These are phyloP conservation scores for Eutypa lata DNA, from an alignment of 2,329 filamentous ascomycete genomes.

Conservation along the genomic window DNA sequence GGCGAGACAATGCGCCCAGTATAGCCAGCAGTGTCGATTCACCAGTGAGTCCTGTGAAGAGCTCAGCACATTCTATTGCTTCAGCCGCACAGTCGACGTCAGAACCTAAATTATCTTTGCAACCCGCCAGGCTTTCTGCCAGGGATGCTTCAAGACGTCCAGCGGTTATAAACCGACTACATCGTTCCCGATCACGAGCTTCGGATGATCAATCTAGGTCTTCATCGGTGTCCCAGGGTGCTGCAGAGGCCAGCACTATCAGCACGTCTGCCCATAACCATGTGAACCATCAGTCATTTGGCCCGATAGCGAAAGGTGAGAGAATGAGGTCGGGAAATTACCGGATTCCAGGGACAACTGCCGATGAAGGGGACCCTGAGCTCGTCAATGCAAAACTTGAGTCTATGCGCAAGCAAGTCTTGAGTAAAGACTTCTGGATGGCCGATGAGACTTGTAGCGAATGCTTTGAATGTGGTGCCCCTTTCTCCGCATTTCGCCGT, in stretches of 20 bases:
- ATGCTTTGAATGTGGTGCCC: slow-evolving; percentile 86
- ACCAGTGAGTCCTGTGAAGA: slow-evolving; percentile 41
- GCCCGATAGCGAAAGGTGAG: slow-evolving; percentile 42
- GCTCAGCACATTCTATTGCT: slow-evolving; percentile 18
- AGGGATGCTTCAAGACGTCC: slow-evolving; percentile 41
- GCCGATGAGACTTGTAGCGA: slow-evolving; percentile 97
- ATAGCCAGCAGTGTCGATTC: slow-evolving; percentile 43
- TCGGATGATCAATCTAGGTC: slow-evolving; percentile 49
- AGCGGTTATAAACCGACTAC: slow-evolving; percentile 55
- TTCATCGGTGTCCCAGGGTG: slow-evolving; percentile 57
- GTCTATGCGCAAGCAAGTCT: slow-evolving; percentile 78
- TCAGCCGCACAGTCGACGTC: slow-evolving; percentile 28
- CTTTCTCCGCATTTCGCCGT: slow-evolving; percentile 88
- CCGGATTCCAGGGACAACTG: slow-evolving; percentile 55
- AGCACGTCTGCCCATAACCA: slow-evolving; percentile 58
- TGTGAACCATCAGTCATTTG: slow-evolving; percentile 55
- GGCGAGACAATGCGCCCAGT: slow-evolving; percentile 42
- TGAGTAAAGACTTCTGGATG: slow-evolving; percentile 99
- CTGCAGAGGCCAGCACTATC: slow-evolving; percentile 54
- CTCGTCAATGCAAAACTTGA: slow-evolving; percentile 60
- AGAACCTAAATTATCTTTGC: slow-evolving; percentile 26
- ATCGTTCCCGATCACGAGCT: slow-evolving; percentile 41
- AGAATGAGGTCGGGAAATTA: slow-evolving; percentile 43
- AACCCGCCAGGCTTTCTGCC: slow-evolving; percentile 23
- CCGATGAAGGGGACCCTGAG: slow-evolving; percentile 55